phyloP scores from a whole-genome alignment of 805 yeast species.

The Yarrowia sp. region DNA sequence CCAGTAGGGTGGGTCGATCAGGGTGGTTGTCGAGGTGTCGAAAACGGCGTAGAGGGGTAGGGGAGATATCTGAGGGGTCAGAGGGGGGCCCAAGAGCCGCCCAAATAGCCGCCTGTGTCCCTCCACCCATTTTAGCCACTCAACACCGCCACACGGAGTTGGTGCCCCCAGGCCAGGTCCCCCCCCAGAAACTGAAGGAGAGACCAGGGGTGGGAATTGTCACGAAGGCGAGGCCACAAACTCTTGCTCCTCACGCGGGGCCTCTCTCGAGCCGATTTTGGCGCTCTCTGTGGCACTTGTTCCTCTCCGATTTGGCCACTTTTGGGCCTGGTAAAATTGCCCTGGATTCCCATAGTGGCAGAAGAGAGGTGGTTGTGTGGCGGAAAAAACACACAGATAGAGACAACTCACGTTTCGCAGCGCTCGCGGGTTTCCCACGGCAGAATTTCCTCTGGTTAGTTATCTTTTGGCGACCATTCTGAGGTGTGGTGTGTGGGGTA shows the following conservation, averaged over 20 bases:
- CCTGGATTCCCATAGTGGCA: not conserved
- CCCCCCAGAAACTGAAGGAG: constrained; percentile 9
- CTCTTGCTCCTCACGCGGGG: not conserved
- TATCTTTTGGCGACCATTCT: constrained; percentile 16
- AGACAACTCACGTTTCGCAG: constrained; percentile 1
- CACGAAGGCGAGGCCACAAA: not conserved
- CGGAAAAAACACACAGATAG: not conserved
- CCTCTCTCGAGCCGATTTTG: not conserved
- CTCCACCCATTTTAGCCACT: not conserved
- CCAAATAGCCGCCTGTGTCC: not conserved
- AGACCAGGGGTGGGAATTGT: constrained; percentile 6
- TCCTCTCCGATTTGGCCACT: constrained; percentile 29
- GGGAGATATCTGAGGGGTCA: too few species aligned
- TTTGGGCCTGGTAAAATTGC: constrained; percentile 7
- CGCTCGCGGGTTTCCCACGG: not conserved
- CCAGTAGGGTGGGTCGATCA: constrained; percentile 29
- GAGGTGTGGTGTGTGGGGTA: constrained; percentile 37
- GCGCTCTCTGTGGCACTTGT: constrained; percentile 4
- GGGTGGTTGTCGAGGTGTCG: constrained; percentile 1
- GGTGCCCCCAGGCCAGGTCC: not conserved
- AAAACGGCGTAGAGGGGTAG: not conserved
- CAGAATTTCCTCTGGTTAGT: not conserved
- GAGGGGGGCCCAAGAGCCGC: not conserved
- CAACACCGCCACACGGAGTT: constrained; percentile 1
- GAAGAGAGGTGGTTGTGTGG: not conserved